These are phyloP conservation scores for Cystobasidium tubakii DNA, from an alignment of 768 basidiomycete species.

Conservation along the genomic window DNA sequence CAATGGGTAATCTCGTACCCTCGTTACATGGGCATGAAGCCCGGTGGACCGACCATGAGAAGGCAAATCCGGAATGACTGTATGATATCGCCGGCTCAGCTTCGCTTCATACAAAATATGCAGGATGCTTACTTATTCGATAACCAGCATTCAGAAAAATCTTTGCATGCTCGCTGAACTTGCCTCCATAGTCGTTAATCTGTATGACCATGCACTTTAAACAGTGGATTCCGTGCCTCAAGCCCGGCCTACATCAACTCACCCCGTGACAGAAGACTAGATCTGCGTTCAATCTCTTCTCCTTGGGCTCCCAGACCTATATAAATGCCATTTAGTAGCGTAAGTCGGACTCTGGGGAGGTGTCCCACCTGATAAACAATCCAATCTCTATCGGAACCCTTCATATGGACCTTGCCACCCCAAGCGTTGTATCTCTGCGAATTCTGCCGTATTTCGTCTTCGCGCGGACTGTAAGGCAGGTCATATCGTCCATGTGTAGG, in stretches of 20 bases:
- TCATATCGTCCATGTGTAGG: constrained; percentile 38
- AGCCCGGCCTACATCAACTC: constrained; percentile 1
- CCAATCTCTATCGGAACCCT: constrained; percentile 30
- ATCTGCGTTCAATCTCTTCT: constrained; percentile 29
- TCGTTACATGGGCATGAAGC: constrained; percentile 39
- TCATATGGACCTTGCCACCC: constrained; percentile 33
- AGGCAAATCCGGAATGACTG: constrained; percentile 41
- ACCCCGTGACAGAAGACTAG: constrained; percentile 43
- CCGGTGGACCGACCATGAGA: constrained; percentile 43
- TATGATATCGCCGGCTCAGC: neutral
- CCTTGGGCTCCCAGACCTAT: constrained; percentile 39
- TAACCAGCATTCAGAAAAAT: constrained; percentile 41
- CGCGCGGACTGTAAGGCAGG: constrained; percentile 36
- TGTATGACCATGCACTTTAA: neutral
- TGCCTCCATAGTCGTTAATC: constrained; percentile 39
- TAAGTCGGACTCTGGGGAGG: neutral
- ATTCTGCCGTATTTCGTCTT: constrained; percentile 23
- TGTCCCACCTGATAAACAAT: constrained; percentile 40
- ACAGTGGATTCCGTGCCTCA: neutral
- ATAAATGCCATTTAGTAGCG: neutral
- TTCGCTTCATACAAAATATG: neutral
- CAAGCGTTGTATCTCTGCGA: neutral
- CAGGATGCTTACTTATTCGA: constrained; percentile 14
- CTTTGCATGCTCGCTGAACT: constrained; percentile 40
- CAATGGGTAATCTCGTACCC: constrained; percentile 6